phyloP scores from a whole-genome alignment of 1,139 yeast genomes.

The Neolecta irregularis region DNA sequence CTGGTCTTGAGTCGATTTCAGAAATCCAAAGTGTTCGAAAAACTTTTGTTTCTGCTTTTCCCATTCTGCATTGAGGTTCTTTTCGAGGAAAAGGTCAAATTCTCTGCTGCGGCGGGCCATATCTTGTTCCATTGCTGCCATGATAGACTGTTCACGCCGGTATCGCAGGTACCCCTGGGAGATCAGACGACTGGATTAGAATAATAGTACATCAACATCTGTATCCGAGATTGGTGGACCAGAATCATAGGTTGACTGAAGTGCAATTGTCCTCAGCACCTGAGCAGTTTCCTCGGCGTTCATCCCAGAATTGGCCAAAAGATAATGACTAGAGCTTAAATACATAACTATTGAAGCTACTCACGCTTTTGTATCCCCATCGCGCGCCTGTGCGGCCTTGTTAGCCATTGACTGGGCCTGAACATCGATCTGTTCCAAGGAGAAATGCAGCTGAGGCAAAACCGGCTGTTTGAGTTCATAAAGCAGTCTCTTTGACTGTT shows the following conservation, averaged over 20 bases:
- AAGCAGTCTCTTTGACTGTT: slow-evolving; percentile 5
- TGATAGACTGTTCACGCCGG: slow-evolving; percentile 68
- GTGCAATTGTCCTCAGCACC: slow-evolving; percentile 29
- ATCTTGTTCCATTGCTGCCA: slow-evolving; percentile 72
- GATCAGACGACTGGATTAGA: not conserved
- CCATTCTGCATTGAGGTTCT: slow-evolving; percentile 74
- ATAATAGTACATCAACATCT: slow-evolving; percentile 19
- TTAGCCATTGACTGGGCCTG: not conserved
- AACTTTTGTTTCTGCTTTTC: slow-evolving; percentile 56
- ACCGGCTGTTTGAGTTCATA: slow-evolving; percentile 6
- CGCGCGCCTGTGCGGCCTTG: slow-evolving; percentile 21
- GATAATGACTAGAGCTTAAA: slow-evolving; percentile 36
- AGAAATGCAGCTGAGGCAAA: slow-evolving; percentile 10
- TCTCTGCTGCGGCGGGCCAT: slow-evolving; percentile 61
- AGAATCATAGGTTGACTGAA: slow-evolving; percentile 20
- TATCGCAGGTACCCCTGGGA: slow-evolving; percentile 30
- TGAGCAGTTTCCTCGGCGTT: slow-evolving; percentile 74
- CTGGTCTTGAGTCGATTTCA: not conserved
- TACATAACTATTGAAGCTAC: slow-evolving; percentile 19
- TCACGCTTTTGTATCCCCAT: slow-evolving; percentile 58
- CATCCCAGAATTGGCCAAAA: slow-evolving; percentile 78
- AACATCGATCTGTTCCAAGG: slow-evolving; percentile 6
- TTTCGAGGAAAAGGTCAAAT: slow-evolving; percentile 61
- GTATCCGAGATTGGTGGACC: slow-evolving; percentile 17
- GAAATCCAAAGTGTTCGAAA: slow-evolving; percentile 49